Conservation (phyloP, 108 stramenopile genomes). For the Epithemia pelagica region DNA sequence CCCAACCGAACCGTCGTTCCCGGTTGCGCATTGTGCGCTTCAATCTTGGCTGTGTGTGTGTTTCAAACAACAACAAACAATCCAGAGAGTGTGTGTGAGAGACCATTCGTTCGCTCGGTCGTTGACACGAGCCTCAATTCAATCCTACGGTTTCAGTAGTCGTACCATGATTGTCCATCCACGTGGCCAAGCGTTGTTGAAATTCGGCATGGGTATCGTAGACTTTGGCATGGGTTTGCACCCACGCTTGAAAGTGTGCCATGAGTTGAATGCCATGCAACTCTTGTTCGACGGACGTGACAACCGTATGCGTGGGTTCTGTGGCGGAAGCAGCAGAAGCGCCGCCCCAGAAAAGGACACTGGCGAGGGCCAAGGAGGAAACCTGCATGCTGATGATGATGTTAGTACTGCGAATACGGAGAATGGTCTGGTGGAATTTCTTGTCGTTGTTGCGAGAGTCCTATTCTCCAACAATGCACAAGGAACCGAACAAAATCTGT, state of each 20-base stretch:
- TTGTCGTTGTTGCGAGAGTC: no score
- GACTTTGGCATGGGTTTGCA: conserved; percentile 35
- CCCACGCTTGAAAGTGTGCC: conserved; percentile 45
- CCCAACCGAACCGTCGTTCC: conserved; percentile 61
- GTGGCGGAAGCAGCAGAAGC: neutral
- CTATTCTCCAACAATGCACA: no score
- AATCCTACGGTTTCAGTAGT: neutral
- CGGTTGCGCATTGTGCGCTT: conserved; percentile 78
- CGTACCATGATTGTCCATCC: conserved; percentile 79
- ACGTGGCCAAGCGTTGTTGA: conserved; percentile 41
- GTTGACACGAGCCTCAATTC: neutral
- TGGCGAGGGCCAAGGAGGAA: no score
- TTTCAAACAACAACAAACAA: neutral
- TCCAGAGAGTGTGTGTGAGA: conserved; percentile 3
- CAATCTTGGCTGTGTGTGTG: conserved; percentile 56
- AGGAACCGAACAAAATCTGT: no score
- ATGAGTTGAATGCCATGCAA: conserved; percentile 9
- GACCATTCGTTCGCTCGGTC: no score
- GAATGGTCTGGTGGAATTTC: no score
- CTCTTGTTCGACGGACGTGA: neutral
- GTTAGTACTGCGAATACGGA: no score
- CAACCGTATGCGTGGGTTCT: neutral
- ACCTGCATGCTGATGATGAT: no score
- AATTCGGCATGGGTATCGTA: conserved; percentile 44
- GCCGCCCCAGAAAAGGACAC: no score